phyloP scores from a whole-genome alignment of 1,284 basidiomycete species.

The Omphalotus olearius region DNA sequence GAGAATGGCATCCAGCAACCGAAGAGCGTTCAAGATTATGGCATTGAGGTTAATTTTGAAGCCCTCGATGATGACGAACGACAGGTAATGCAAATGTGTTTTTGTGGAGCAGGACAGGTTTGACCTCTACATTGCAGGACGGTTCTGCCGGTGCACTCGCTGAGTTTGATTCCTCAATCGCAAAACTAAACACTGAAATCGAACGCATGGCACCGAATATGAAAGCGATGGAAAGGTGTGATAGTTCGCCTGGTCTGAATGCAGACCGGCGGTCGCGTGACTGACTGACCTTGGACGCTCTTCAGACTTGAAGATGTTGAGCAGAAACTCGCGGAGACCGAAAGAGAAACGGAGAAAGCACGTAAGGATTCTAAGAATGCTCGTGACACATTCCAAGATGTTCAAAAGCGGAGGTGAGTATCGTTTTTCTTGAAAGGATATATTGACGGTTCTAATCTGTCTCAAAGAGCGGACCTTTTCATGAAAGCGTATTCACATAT shows the following conservation, averaged over 20 bases:
- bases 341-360: constrained; percentile 74
- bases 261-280: neutral
- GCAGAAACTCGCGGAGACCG: constrained; percentile 66
- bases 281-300: constrained; percentile 4
- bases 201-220: constrained; percentile 95
- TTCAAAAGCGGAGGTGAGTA: constrained; percentile 77
- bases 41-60: constrained; percentile 88
- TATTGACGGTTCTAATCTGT: neutral
- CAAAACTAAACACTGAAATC: constrained; percentile 77
- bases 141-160: constrained; percentile 64
- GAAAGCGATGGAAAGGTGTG: constrained; percentile 86
- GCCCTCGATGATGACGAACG: constrained; percentile 81
- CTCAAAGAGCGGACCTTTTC: constrained; percentile 75
- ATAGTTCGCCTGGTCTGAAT: neutral
- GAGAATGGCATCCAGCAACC: constrained; percentile 74
- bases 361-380: constrained; percentile 84
- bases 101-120: neutral
- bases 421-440: neutral
- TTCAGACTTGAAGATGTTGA: constrained; percentile 93
- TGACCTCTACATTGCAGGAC: constrained; percentile 42
- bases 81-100: constrained; percentile 38
- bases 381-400: constrained; percentile 85
- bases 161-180: constrained; percentile 76
- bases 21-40: constrained; percentile 76
- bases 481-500: constrained; percentile 97